These are phyloP conservation scores for Thalassiosira gravida DNA, from an alignment of 352 stramenopile species.

Conservation along the genomic window DNA sequence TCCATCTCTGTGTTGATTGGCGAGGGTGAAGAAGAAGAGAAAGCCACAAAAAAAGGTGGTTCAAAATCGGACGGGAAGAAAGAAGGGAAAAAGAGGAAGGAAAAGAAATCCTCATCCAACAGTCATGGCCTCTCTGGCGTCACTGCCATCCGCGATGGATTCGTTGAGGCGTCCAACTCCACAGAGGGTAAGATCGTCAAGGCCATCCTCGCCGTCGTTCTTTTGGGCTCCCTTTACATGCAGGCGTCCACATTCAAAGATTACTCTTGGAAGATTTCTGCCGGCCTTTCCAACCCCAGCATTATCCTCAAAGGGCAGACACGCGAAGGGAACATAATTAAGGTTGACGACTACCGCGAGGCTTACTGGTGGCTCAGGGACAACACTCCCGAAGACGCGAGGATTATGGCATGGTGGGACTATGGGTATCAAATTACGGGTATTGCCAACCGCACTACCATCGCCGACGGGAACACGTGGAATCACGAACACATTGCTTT, in stretches of 20 bases:
- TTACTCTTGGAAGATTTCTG: not conserved
- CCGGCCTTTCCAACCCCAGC: constrained; percentile 59
- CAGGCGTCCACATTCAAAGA: not conserved
- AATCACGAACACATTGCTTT: constrained; percentile 89
- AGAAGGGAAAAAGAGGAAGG: not conserved
- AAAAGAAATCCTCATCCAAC: not conserved
- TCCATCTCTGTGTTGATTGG: constrained; percentile 22
- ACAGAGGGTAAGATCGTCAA: not conserved
- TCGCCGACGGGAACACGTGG: constrained; percentile 89
- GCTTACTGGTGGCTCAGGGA: constrained; percentile 90
- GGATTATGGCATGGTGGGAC: constrained; percentile 89
- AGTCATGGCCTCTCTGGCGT: not conserved
- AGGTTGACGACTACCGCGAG: constrained; percentile 96
- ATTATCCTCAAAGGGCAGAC: constrained; percentile 87
- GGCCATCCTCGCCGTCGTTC: not conserved
- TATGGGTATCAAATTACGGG: constrained; percentile 89
- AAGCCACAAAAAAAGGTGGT: not conserved
- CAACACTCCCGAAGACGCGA: constrained; percentile 86
- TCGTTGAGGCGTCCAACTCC: not conserved
- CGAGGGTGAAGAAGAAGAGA: not conserved
- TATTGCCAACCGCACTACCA: constrained; percentile 87
- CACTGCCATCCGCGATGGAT: not conserved
- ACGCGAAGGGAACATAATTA: constrained; percentile 69
- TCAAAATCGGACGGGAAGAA: not conserved
- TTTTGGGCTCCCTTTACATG: not conserved